Conservation (phyloP, 768 basidiomycete genomes). For the Mycena crocata region DNA sequence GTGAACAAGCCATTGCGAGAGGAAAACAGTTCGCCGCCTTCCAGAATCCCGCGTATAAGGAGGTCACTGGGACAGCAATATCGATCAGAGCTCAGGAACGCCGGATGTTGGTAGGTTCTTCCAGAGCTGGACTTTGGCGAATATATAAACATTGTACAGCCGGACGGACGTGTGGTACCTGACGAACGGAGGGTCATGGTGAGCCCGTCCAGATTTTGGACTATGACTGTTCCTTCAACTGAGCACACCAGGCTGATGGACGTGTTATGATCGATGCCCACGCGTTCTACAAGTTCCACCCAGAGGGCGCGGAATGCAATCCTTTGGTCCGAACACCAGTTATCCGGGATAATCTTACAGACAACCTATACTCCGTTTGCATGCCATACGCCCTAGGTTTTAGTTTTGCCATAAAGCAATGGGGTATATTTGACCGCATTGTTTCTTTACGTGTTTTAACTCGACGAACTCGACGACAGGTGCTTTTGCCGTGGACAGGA, state of each 20-base stretch:
- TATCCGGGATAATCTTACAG: conserved; percentile 31
- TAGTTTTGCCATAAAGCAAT: conserved; percentile 40
- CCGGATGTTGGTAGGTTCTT: no score
- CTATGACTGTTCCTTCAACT: not conserved
- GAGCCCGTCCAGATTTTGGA: not conserved
- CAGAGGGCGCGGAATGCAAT: conserved; percentile 35
- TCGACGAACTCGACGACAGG: conserved; percentile 29
- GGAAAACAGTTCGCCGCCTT: conserved; percentile 29
- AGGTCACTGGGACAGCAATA: conserved; percentile 32
- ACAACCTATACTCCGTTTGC: conserved; percentile 42
- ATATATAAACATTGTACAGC: no score
- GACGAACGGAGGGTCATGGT: conserved; percentile 17
- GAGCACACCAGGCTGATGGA: conserved; percentile 34
- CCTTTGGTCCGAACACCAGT: conserved; percentile 29
- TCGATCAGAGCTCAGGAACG: conserved; percentile 15
- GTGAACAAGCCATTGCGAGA: conserved; percentile 15
- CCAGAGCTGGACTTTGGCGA: no score
- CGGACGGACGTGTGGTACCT: not conserved
- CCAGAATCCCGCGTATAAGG: conserved; percentile 23
- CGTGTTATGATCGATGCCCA: conserved; percentile 43
- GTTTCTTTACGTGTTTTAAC: not conserved
- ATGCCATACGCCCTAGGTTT: conserved; percentile 41
- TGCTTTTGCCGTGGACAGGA: conserved; percentile 43
- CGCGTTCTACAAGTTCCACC: conserved; percentile 38
- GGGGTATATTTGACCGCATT: conserved; percentile 38